Conservation (phyloP, 148 eudicot species). For the Polygonum maritimum region DNA sequence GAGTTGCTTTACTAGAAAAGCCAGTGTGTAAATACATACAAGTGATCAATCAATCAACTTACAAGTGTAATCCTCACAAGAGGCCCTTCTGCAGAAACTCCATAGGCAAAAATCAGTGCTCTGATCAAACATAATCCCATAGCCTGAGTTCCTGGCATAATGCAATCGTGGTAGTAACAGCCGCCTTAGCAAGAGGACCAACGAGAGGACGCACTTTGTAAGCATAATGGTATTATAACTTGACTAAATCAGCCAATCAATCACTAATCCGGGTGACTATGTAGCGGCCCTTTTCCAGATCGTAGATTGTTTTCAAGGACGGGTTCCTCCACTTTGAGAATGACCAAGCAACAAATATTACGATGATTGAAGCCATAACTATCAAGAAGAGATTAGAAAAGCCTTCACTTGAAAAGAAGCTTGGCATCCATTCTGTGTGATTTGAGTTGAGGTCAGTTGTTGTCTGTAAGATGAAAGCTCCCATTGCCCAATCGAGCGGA, state of each 20-base stretch:
- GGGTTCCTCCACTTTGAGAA: slow-evolving; percentile 66
- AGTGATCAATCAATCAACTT: neutral
- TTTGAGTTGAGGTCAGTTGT: slow-evolving; percentile 17
- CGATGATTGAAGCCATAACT: slow-evolving; percentile 21
- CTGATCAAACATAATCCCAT: neutral
- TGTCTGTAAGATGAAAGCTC: slow-evolving; percentile 77
- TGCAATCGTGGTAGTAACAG: no score
- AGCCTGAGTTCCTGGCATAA: neutral
- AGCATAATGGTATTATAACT: neutral
- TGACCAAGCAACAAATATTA: slow-evolving; percentile 39
- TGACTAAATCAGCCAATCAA: neutral
- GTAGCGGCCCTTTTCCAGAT: slow-evolving; percentile 84
- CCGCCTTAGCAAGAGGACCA: neutral
- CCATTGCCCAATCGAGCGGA: slow-evolving; percentile 95
- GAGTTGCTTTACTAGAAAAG: no score
- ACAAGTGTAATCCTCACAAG: neutral
- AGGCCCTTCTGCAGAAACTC: neutral
- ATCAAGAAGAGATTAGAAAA: slow-evolving; percentile 27
- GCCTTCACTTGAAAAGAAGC: slow-evolving; percentile 15
- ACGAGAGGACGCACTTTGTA: neutral
- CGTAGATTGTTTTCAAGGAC: slow-evolving; percentile 72
- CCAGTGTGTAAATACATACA: neutral
- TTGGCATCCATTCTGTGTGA: slow-evolving; percentile 29
- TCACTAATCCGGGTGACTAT: slow-evolving; percentile 51
- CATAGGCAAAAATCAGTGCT: no score